Evolutionary conservation across 2,329 filamentous ascomycete species (phyloP), one percentile per base, ranked within the genome.

Genomic region (Diaporthe vaccinii): DNA sequence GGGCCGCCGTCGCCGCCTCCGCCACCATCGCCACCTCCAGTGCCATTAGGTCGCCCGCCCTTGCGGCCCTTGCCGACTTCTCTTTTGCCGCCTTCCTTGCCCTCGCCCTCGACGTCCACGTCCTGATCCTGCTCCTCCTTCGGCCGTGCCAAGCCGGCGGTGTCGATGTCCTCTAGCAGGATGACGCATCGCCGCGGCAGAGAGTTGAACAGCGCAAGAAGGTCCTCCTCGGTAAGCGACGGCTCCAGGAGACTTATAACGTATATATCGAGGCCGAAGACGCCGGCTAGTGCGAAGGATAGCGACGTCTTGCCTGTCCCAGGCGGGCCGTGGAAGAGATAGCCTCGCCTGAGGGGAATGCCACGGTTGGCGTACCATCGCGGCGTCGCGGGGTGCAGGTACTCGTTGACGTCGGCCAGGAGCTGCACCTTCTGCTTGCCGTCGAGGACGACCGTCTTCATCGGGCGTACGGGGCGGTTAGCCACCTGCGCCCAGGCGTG

Each of bases 401-500:
- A 96, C 79, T 95, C 93, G 78, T 94, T 94, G 79, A 96, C 92
- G 79, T 97, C 94, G 36, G 86, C 85, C 14, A 96, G 84, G 4
- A 96, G 87, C 44, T 88, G 86, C 2, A 88, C 85, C 83, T 96
- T 96, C 80, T 94, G 89, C 61, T 87, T 82, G 12, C 88, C 85
- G 77, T 95, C 93, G 6, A 97, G 87, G 2, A 95, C 92, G 1
- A 97, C 94, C 0, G 94, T 96, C 68, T 89, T 87, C 86, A 96
- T 93, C 0, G 93, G 92, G 22, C 94, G 86, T 9, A 92, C 91
- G 0, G 93, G 93, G 1, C 94, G 86, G 39, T 90, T 87, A 1
- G 90, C 89, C 34, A 92, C 89, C 76, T 88, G 85, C 53, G 87
- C 84, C 91, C 91, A 93, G 78, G 83, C 84, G 72, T 85, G 81